Evolutionary conservation across 192 early-diverging fungal species (phyloP).

Genomic region (Coemansia sp.): DNA sequence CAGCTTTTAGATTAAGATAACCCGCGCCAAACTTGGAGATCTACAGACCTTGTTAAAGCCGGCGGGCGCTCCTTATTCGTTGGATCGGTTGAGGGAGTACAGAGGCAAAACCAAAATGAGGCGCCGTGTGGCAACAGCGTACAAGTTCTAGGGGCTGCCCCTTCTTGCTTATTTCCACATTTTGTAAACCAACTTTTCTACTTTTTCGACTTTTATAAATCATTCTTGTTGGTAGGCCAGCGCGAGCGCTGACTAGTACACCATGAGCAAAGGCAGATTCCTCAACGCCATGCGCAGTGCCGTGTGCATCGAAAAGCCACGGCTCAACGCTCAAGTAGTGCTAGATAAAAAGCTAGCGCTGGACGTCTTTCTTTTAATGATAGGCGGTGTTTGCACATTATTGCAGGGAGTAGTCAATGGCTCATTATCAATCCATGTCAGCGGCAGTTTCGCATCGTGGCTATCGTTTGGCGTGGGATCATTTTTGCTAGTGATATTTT

Average conservation of each 20-base stretch:
- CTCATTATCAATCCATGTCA: constrained; percentile 44
- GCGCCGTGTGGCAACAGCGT: not conserved
- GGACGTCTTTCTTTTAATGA: constrained; percentile 47
- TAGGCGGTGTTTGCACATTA: constrained; percentile 37
- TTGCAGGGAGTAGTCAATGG: constrained; percentile 55
- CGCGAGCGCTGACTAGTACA: not conserved
- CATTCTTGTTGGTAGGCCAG: not conserved
- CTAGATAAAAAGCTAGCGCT: constrained; percentile 51
- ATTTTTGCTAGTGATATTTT: constrained; percentile 45
- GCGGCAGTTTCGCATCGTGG: constrained; percentile 52
- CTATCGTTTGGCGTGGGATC: constrained; percentile 54
- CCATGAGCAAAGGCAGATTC: constrained; percentile 35
- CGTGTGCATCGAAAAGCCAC: constrained; percentile 47
- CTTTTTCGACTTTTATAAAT: not conserved
- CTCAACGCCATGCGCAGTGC: constrained; percentile 43
- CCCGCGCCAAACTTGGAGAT: not conserved
- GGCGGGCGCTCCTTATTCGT: not conserved
- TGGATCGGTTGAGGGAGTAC: not conserved
- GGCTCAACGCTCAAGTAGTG: constrained; percentile 31
- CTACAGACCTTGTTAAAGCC: not conserved
- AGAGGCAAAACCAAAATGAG: not conserved
- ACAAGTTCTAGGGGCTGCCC: not conserved
- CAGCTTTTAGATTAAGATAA: not conserved
- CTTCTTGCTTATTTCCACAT: not conserved
- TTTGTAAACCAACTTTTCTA: not conserved